Percentiles rank a stretch among this genome's conserved stretches.
Conservation (phyloP, 495 filamentous ascomycete species). For the Penicillium chermesinum region DNA sequence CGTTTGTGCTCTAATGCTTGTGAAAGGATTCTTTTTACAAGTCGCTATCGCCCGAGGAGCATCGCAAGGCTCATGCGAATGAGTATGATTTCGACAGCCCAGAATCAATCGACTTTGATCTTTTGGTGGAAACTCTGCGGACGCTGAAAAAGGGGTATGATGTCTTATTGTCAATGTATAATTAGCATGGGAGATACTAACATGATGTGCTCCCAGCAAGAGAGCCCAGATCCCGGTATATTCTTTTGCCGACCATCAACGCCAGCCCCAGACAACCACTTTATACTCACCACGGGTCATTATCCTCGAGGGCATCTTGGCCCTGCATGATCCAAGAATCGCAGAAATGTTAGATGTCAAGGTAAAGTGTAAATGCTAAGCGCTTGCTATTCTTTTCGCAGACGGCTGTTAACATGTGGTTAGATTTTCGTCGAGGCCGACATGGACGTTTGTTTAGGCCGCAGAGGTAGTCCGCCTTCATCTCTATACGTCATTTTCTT, state of each 20-base stretch:
- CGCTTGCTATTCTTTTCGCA: background rate
- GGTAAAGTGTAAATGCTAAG: conserved; percentile 37
- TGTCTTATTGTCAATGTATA: background rate
- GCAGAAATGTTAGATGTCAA: conserved; percentile 87
- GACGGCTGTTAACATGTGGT: conserved; percentile 5
- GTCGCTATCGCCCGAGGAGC: conserved; percentile 66
- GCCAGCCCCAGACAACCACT: conserved; percentile 68
- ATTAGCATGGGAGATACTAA: conserved; percentile 7
- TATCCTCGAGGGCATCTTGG: conserved; percentile 93
- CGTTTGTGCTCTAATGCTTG: conserved; percentile 21
- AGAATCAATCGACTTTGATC: conserved; percentile 91
- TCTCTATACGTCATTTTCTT: background rate
- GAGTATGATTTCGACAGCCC: conserved; percentile 96
- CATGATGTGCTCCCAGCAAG: conserved; percentile 52
- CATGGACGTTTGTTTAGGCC: conserved; percentile 85
- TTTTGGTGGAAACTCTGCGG: conserved; percentile 69
- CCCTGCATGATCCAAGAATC: conserved; percentile 81
- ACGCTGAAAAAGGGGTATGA: conserved; percentile 89
- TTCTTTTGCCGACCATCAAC: conserved; percentile 88
- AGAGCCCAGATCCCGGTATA: conserved; percentile 91
- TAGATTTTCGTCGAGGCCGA: conserved; percentile 95
- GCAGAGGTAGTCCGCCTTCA: conserved; percentile 66
- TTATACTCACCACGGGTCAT: conserved; percentile 96
- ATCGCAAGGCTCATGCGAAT: conserved; percentile 71
- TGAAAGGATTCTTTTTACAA: conserved; percentile 94